phyloP scores from a whole-genome alignment of 768 basidiomycete species.

The Boletus sp. region DNA sequence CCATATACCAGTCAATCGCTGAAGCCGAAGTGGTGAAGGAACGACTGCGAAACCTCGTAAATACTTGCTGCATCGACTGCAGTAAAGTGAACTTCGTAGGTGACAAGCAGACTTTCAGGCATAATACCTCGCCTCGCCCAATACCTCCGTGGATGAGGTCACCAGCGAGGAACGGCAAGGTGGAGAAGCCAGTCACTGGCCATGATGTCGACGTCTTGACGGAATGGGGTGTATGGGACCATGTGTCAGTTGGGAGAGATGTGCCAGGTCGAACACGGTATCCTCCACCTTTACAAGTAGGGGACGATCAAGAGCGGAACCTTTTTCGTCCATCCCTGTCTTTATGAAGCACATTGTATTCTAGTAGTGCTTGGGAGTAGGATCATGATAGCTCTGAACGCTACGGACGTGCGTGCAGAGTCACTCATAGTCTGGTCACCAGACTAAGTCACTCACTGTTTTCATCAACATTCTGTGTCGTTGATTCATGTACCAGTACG shows the following conservation, averaged over 20 bases:
- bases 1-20: not conserved
- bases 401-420: not conserved
- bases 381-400: not conserved
- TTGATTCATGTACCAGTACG: not conserved
- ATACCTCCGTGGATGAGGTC: constrained; percentile 1
- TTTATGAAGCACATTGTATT: not conserved
- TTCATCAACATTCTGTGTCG: no score
- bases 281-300: not conserved
- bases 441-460: not conserved
- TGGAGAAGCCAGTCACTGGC: not conserved
- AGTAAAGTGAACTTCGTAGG: constrained; percentile 10
- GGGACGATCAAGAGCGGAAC: not conserved
- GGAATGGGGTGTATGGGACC: constrained; percentile 21
- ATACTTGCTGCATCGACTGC: constrained; percentile 25
- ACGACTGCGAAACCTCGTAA: constrained; percentile 14
- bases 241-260: not conserved
- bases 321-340: not conserved
- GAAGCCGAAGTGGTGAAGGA: constrained; percentile 2
- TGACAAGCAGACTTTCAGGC: constrained; percentile 12
- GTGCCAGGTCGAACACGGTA: not conserved
- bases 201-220: constrained; percentile 22
- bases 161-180: not conserved
- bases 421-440: no score
- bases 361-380: not conserved
- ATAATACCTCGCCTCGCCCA: not conserved